These are phyloP conservation scores for Botrytis deweyae DNA, from an alignment of 2,329 filamentous ascomycete species.

Conservation along the genomic window DNA sequence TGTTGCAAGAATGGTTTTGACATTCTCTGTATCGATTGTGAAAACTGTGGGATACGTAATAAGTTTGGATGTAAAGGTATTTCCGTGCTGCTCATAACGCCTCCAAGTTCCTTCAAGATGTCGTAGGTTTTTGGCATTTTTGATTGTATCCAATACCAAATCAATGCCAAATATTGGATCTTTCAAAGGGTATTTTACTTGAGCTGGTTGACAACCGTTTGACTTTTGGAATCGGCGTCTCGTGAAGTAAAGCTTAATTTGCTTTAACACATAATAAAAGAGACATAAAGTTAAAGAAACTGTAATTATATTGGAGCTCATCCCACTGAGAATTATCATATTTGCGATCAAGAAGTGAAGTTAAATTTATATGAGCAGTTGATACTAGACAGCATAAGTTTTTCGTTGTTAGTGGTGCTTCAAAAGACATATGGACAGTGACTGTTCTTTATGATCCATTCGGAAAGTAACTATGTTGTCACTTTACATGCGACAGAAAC, in stretches of 20 bases:
- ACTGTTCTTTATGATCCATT: neutral
- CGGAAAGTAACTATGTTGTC: neutral
- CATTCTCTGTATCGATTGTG: conserved; percentile 53
- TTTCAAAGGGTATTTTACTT: conserved; percentile 47
- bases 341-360: neutral
- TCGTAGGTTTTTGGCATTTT: conserved; percentile 39
- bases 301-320: neutral
- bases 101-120: conserved; percentile 3
- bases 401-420: neutral
- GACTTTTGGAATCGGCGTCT: conserved; percentile 15
- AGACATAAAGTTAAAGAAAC: neutral
- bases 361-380: neutral
- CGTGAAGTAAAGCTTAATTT: neutral
- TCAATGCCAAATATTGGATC: conserved; percentile 55
- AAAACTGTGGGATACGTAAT: conserved; percentile 41
- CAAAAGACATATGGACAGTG: neutral
- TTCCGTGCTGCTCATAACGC: conserved; percentile 11
- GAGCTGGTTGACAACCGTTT: conserved; percentile 48
- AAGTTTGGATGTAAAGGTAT: conserved; percentile 8
- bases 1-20: conserved; percentile 54
- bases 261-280: neutral
- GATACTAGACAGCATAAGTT: neutral
- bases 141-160: conserved; percentile 44
- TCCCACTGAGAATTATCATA: neutral
- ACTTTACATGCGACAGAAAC: neutral